Conservation (phyloP, 208 protist genomes). For the Blechomonas ayalai region DNA sequence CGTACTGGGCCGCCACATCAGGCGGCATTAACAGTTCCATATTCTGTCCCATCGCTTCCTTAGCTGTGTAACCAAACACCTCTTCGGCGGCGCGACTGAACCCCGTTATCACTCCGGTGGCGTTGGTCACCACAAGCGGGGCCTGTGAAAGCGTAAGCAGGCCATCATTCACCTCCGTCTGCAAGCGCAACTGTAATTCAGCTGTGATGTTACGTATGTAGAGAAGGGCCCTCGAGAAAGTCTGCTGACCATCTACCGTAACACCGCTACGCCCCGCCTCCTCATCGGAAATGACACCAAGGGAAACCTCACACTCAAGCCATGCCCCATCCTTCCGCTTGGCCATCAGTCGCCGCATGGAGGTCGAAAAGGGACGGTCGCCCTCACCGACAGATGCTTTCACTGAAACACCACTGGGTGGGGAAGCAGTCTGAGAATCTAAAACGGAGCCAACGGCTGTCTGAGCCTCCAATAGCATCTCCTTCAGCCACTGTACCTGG, state of each 20-base stretch:
- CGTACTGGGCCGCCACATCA: slow-evolving; percentile 6
- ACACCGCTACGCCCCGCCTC: too few species aligned
- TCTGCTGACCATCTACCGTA: not conserved
- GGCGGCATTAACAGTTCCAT: slow-evolving; percentile 7
- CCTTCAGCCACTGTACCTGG: too few species aligned
- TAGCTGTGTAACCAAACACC: slow-evolving; percentile 10
- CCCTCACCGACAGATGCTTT: too few species aligned
- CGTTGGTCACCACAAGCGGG: slow-evolving; percentile 6
- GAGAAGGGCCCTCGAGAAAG: slow-evolving; percentile 3
- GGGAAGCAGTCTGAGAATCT: too few species aligned
- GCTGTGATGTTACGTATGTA: slow-evolving; percentile 3
- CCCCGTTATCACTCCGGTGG: slow-evolving; percentile 1
- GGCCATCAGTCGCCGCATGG: too few species aligned
- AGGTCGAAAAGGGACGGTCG: too few species aligned
- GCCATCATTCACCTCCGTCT: not conserved
- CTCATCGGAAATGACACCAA: too few species aligned
- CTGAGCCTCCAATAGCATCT: too few species aligned
- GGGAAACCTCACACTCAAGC: too few species aligned
- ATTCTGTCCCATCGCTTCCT: slow-evolving; percentile 15
- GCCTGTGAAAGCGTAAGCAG: not conserved
- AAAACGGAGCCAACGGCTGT: too few species aligned
- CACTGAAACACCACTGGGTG: too few species aligned
- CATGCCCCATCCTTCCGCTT: too few species aligned
- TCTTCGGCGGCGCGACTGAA: slow-evolving; percentile 9
- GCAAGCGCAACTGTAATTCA: slow-evolving; percentile 1